Base-by-base conservation (phyloP, 1,139 yeast genomes). In the Candida sojae region DNA sequence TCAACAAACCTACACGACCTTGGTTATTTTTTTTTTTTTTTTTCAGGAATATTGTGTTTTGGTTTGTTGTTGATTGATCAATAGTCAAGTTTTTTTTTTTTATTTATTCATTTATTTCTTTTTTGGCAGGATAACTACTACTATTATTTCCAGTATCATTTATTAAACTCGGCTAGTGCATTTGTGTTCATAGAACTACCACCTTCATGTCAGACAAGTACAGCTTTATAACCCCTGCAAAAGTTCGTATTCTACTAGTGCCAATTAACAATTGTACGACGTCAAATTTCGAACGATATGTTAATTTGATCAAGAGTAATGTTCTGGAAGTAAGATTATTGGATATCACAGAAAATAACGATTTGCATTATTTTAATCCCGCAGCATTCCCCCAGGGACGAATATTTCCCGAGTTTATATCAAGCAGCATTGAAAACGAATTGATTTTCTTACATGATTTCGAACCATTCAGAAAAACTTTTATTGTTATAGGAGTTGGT, bases 381-480 rank as follows among this genome's bases (percentile, higher is more conserved):
- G 95, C 86, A 59, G 84, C 86, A 0, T 88, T 82, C 58, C 97
- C 97, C 1, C 77, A 79, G 45, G 98, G 98, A 0, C 70, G 85
- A 45, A 67, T 89, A 0, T 63, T 82, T 12, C 86, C 79, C 57
- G 86, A 86, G 48, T 82, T 83, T 54, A 68, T 64, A 23, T 66
- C 80, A 0, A 58, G 77, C 1, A 64, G 71, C 31, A 77, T 79
- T 10, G 89, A 86, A 50, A 71, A 75, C 25, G 88, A 84, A 45
- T 71, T 73, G 21, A 68, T 83, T 8, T 86, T 88, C 51, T 70
- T 92, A 47, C 89, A 88, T 57, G 97, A 92, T 64, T 83, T 92
- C 55, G 98, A 93, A 64, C 96, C 97, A 1, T 89, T 79, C 64
- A 70, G 98, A 46, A 90, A 90, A 62, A 79, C 84, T 0, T 84